These are phyloP conservation scores for Rhizoclosmatium globosum DNA, from an alignment of 192 early-diverging fungal species.

Conservation along the genomic window DNA sequence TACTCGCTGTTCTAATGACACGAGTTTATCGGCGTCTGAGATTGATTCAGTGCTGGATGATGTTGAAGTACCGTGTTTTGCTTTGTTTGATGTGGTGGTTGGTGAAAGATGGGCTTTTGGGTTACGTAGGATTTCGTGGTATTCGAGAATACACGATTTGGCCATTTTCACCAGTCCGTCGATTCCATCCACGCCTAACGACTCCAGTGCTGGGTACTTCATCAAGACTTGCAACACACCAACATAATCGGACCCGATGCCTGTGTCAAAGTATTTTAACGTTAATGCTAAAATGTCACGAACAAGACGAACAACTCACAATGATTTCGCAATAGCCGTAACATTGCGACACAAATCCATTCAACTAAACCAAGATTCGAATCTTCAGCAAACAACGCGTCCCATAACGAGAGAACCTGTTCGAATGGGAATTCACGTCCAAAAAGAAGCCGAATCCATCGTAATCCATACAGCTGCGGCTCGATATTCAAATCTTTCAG, in stretches of 20 bases:
- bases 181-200: slow-evolving; percentile 6
- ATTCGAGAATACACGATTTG: neutral
- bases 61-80: neutral
- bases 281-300: neutral
- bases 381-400: slow-evolving; percentile 88
- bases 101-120: neutral
- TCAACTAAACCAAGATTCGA: slow-evolving; percentile 79
- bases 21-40: neutral
- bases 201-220: slow-evolving; percentile 44
- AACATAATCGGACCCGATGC: slow-evolving; percentile 47
- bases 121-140: neutral
- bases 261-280: slow-evolving; percentile 18
- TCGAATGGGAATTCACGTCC: slow-evolving; percentile 84
- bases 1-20: neutral
- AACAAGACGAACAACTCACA: slow-evolving; percentile 57
- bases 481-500: slow-evolving; percentile 81
- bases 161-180: slow-evolving; percentile 36
- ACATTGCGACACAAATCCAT: slow-evolving; percentile 80
- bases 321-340: slow-evolving; percentile 73
- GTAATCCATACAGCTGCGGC: slow-evolving; percentile 94
- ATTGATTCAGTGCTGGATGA: neutral
- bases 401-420: slow-evolving; percentile 83
- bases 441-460: slow-evolving; percentile 92
- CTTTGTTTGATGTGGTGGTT: neutral
- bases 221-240: slow-evolving; percentile 50